phyloP scores from a whole-genome alignment of 139 green algal genomes.

The Chara braunii region DNA sequence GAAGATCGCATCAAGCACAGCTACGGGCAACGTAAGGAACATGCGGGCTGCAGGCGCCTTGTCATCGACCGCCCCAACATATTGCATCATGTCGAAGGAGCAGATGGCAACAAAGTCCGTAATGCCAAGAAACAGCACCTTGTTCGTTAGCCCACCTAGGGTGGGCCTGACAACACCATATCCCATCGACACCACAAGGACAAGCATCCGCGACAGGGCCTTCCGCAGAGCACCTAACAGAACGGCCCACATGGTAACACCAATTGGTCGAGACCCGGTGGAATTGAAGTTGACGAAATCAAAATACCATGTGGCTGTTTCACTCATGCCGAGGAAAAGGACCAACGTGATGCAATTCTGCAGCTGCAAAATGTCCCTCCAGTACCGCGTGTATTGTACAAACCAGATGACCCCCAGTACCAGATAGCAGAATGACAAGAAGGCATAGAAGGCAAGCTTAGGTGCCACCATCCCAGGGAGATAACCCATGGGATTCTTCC shows the following conservation, averaged over 20 bases:
- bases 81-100: slow-evolving; percentile 48
- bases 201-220: slow-evolving; percentile 49
- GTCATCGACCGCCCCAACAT: slow-evolving; percentile 64
- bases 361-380: slow-evolving; percentile 51
- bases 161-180: slow-evolving; percentile 60
- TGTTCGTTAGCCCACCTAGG: slow-evolving; percentile 46
- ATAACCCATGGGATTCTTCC: slow-evolving; percentile 63
- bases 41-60: slow-evolving; percentile 41
- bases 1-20: slow-evolving; percentile 58
- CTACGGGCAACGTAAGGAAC: slow-evolving; percentile 56
- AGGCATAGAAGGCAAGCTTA: slow-evolving; percentile 51
- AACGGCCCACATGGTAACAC: slow-evolving; percentile 54
- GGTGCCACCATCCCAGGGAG: slow-evolving; percentile 59
- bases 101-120: slow-evolving; percentile 47
- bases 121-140: slow-evolving; percentile 42
- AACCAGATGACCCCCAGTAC: slow-evolving; percentile 43
- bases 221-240: slow-evolving; percentile 52
- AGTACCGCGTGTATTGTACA: slow-evolving; percentile 41
- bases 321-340: slow-evolving; percentile 52
- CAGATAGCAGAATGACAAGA: slow-evolving; percentile 48
- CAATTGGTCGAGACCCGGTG: slow-evolving; percentile 47
- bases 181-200: slow-evolving; percentile 60
- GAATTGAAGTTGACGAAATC: slow-evolving; percentile 67
- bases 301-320: slow-evolving; percentile 62
- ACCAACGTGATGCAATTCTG: slow-evolving; percentile 59